phyloP scores from a whole-genome alignment of 495 filamentous ascomycete genomes.

The Xylaria nigripes region DNA sequence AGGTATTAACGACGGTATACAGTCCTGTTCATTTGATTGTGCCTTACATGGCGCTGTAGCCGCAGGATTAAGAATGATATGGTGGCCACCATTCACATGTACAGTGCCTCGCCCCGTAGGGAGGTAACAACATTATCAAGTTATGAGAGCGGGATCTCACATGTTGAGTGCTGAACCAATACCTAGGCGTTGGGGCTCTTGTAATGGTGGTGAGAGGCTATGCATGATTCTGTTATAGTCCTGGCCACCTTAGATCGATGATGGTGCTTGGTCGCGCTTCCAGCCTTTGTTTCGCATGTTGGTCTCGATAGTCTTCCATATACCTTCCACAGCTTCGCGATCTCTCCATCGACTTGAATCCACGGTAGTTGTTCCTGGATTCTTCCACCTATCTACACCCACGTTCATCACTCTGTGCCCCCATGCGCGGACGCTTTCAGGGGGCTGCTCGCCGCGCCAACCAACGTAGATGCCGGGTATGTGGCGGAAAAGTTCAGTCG shows the following conservation, averaged over 20 bases:
- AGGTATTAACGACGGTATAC: background rate
- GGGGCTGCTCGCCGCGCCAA: conserved; percentile 77
- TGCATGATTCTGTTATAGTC: background rate
- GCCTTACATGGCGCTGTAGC: background rate
- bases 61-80: background rate
- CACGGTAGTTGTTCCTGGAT: conserved; percentile 35
- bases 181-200: background rate
- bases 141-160: background rate
- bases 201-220: background rate
- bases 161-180: background rate
- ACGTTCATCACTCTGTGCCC: conserved; percentile 71
- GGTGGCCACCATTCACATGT: background rate
- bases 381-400: conserved; percentile 71
- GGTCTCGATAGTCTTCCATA: conserved; percentile 86
- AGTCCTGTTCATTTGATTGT: background rate
- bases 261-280: conserved; percentile 57
- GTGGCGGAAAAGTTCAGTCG: conserved; percentile 81
- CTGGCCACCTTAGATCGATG: conserved; percentile 29
- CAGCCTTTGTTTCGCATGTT: conserved; percentile 82
- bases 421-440: conserved; percentile 69
- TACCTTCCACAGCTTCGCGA: conserved; percentile 83
- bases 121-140: background rate
- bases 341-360: conserved; percentile 75
- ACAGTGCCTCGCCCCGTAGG: background rate
- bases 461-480: conserved; percentile 83